Conservation (phyloP, 2,329 filamentous ascomycete species). For the Alternaria conjuncta region DNA sequence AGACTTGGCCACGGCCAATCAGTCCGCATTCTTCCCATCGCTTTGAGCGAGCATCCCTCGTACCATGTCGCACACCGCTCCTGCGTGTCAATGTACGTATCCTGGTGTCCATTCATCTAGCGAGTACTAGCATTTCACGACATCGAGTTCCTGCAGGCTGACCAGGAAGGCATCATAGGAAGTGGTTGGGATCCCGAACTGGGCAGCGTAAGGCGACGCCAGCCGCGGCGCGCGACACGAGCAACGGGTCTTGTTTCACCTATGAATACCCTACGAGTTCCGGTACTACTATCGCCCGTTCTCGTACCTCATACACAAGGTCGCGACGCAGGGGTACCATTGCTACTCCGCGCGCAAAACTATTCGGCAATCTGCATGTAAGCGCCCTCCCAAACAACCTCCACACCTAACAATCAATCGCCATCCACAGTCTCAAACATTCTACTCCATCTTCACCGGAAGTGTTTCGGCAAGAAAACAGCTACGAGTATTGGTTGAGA, state of each 20-base stretch:
- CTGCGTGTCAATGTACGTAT: slow-evolving; percentile 35
- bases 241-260: slow-evolving; percentile 41
- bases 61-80: slow-evolving; percentile 31
- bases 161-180: slow-evolving; percentile 26
- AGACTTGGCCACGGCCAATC: slow-evolving; percentile 28
- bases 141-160: slow-evolving; percentile 33
- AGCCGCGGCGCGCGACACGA: slow-evolving; percentile 34
- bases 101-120: slow-evolving; percentile 31
- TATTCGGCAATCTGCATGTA: slow-evolving; percentile 22
- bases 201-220: slow-evolving; percentile 25
- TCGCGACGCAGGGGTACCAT: slow-evolving; percentile 32
- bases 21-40: slow-evolving; percentile 14
- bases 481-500: slow-evolving; percentile 7
- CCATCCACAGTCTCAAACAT: background rate
- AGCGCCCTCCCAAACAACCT: slow-evolving; percentile 22
- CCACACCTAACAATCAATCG: slow-evolving; percentile 3
- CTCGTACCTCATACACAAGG: slow-evolving; percentile 27
- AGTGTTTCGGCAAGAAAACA: background rate
- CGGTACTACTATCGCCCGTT: slow-evolving; percentile 26
- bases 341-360: slow-evolving; percentile 5
- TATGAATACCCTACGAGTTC: slow-evolving; percentile 22
- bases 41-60: slow-evolving; percentile 21
- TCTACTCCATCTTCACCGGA: background rate
- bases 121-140: slow-evolving; percentile 23
- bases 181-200: slow-evolving; percentile 30